Percentiles rank a stretch among this genome's conserved stretches.
These are phyloP conservation scores for Thielaviopsis euricoi DNA, from an alignment of 2,329 filamentous ascomycete species.

Conservation along the genomic window DNA sequence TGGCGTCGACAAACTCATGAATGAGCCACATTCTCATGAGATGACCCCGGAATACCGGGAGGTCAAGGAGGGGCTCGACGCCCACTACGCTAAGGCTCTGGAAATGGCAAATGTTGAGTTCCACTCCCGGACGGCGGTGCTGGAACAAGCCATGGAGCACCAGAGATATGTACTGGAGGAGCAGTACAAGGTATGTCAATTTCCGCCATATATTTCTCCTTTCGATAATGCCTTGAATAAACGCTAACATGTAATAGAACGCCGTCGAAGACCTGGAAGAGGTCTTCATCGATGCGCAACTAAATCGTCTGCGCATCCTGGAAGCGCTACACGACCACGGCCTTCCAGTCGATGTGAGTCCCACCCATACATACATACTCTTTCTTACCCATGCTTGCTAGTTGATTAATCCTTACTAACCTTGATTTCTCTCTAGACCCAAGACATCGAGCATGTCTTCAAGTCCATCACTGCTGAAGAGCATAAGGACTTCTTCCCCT, in stretches of 20 bases:
- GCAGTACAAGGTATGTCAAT: constrained; percentile 14
- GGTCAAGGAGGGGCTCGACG: constrained; percentile 34
- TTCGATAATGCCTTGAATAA: neutral
- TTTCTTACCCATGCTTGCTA: neutral
- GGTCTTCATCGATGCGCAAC: constrained; percentile 28
- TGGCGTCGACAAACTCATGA: constrained; percentile 38
- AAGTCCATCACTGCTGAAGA: constrained; percentile 28
- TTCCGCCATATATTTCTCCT: neutral
- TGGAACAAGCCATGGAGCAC: constrained; percentile 9
- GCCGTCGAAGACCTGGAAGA: constrained; percentile 23
- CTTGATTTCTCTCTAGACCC: constrained; percentile 18
- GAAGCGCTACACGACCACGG: constrained; percentile 25
- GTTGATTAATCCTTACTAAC: constrained; percentile 1
- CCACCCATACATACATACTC: constrained; percentile 12
- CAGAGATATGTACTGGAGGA: constrained; percentile 8
- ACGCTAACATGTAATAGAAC: constrained; percentile 17
- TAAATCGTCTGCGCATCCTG: constrained; percentile 29
- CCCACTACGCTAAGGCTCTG: constrained; percentile 21
- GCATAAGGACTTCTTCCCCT: constrained; percentile 27
- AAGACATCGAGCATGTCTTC: constrained; percentile 29
- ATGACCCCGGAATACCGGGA: constrained; percentile 34
- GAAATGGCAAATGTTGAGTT: constrained; percentile 12
- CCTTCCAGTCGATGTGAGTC: constrained; percentile 33
- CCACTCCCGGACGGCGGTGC: constrained; percentile 11
- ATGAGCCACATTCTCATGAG: constrained; percentile 35